Base-by-base conservation (phyloP, 768 basidiomycete species). In the Hydnomerulius pinastri region DNA sequence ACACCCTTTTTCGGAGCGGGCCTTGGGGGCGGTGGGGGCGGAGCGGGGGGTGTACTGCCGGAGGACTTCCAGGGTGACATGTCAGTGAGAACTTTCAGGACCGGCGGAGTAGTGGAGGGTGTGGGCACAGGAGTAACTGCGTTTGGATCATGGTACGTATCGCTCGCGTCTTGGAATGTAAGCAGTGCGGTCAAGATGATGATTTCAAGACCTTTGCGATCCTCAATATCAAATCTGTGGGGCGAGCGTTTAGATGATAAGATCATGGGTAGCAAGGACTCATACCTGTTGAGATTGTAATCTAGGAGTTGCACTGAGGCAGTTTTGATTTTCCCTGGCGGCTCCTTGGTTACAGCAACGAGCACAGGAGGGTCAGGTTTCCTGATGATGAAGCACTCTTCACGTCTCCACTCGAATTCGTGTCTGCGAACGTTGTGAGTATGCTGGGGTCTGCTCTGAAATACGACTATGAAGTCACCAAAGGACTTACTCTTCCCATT, bases 361-460 rank as follows among this genome's bases (percentile, higher is more conserved):
- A 92, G 78, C 2, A 93, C 90, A 36, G 91, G 87, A 6, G 91
- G 91, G 56, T 93, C 91, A 8, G 90, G 91, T 63, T 92, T 92
- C 18, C 90, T 81, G 36, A 92, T 66, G 67, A 92, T 81, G 67
- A 77, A 92, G 68, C 90, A 92, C 57, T 87, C 86, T 62, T 91
- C 89, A 37, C 86, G 78, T 61, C 82, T 87, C 90, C 91, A 93
- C 61, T 92, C 90, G 54, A 90, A 91, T 36, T 86, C 82, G 53
- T 92, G 86, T 30, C 90, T 92, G 59, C 23, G 30, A 29, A 24
- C 11, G 21, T 43, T 18, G 13, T 6, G 38, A 45, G 27, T 29
- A 48, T 35, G 7, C 33, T 35, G 5, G 8, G n/a, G 9, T 27
- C 0, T 17, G 6, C 2, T 27, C 37, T 33, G 21, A 15, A 49